Evolutionary conservation across 768 basidiomycete species (phyloP).

Genomic region (Exsudoporus frostii): DNA sequence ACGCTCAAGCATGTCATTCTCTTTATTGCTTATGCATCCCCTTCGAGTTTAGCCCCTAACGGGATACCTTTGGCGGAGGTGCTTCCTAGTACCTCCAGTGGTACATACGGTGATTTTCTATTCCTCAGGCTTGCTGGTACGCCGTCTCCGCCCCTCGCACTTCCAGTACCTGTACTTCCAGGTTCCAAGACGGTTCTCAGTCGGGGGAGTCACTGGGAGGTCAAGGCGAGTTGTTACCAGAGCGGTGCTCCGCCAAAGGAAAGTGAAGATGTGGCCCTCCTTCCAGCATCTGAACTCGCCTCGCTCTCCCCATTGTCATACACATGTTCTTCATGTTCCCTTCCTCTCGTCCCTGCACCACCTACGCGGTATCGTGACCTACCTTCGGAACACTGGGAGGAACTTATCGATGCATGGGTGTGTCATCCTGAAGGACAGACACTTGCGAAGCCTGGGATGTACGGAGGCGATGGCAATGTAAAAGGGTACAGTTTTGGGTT

Average conservation of each 20-base stretch:
- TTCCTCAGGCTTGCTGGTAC: constrained; percentile 58
- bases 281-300: constrained; percentile 68
- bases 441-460: constrained; percentile 51
- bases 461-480: not conserved
- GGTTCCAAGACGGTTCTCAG: constrained; percentile 60
- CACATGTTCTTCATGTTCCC: constrained; percentile 75
- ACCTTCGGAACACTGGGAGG: constrained; percentile 96
- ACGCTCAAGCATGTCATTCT: constrained; percentile 77
- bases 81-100: constrained; percentile 42
- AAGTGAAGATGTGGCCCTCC: constrained; percentile 41
- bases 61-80: constrained; percentile 61
- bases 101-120: constrained; percentile 49
- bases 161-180: constrained; percentile 53
- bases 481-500: constrained; percentile 51
- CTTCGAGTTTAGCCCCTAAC: constrained; percentile 32
- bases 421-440: constrained; percentile 85
- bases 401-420: constrained; percentile 98
- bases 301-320: constrained; percentile 58
- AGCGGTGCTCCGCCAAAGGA: constrained; percentile 15
- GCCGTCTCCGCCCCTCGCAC: constrained; percentile 53
- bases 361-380: constrained; percentile 71
- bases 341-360: constrained; percentile 58
- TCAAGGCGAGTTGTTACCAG: constrained; percentile 53
- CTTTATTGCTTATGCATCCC: constrained; percentile 47
- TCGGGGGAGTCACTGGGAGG: constrained; percentile 62